Evolutionary conservation across 148 eudicot species (phyloP), one percentile per base, ranked within the genome.

Genomic region (Rhododendron kiyosumense): DNA sequence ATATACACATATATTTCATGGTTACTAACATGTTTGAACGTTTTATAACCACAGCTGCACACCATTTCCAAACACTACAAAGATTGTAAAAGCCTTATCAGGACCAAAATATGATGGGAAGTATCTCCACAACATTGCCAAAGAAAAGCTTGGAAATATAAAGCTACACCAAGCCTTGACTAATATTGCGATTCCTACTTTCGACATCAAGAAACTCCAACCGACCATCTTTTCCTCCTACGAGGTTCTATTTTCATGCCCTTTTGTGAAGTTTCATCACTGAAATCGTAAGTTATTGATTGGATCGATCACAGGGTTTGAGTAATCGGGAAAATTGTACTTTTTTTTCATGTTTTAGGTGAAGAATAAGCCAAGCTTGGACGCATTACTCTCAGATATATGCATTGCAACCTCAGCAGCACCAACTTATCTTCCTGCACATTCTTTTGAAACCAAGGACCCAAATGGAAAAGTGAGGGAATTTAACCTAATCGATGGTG

Each of bases 61-160:
- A 20, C 52, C 34, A 17, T 78, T 78, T 38, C 76, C 75, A 28
- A 32, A 51, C 4, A 24, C 81, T 3, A 51, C 75, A 28, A 85
- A 67, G 76, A 12, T 57, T 4, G 59, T 85, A 17, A 85, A 32
- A 45, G 41, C 45, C 52, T 13, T 85, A 9, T 28, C 22, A 11
- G 78, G 87, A 20, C 83, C 87, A 46, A 85, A 85, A 48, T 78
- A 85, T 7, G 78, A 79, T 79, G 87, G 87, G 46, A n/a, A 63
- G 46, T 85, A 79, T 79, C 87, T 79, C 24, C 87, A 79, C 43
- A 46, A 0, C 28, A 1, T 85, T n/a, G 5, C 20, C 22, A 63
- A 67, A 28, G 83, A 85, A 65, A 85, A 79, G 65, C 78, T 79
- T 46, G 74, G 83, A 65, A 48, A 63, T 5, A 65, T 30, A 9